Evolutionary conservation across 2,329 filamentous ascomycete species (phyloP), one percentile per base, ranked within the genome.

Genomic region (Corinectria fuckeliana): DNA sequence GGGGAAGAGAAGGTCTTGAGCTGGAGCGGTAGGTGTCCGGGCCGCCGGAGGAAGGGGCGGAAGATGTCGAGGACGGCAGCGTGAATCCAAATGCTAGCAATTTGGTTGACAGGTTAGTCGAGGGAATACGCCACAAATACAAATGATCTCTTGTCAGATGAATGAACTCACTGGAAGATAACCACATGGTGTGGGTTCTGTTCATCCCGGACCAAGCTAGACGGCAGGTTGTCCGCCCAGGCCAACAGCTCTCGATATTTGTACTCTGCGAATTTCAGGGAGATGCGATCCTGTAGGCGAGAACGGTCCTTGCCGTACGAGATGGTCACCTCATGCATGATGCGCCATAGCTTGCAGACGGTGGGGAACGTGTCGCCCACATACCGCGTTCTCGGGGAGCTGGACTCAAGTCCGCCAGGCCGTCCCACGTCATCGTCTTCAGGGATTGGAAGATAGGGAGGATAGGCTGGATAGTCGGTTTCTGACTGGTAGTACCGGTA

Each of bases 21-120:
- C 3, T 38, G 50, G 1, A 51, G 18, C 7, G 21, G 9, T 9
- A 2, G 42, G 26, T 18, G 30, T 16, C 16, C 18, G 52, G 16
- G 47, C 63, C 47, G 39, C 8, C 21, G 14, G 9, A 44, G 20
- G 42, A 70, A 69, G 7, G 68, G 67, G 2, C 67, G 63, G n/a
- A 77, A 73, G 8, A 80, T 71, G 20, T 75, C 72, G 4, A 80
- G 71, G 14, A 80, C 67, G 10, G 70, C 73, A 8, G 71, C 70
- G 36, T 80, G 77, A 5, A 78, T 64, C 76, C 75, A 79, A n/a
- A 79, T 74, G 50, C 77, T 80, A 13, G 1, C n/a, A 11, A 10
- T 8, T 5, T 10, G 18, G 45, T n/a, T 49, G 13, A 48, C 20
- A 41, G 13, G 32, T 28, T 28, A 38, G 13, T n/a, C n/a, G 32